Base-by-base conservation (phyloP, 768 basidiomycete species). In the Dacryopinax primogenitus region DNA sequence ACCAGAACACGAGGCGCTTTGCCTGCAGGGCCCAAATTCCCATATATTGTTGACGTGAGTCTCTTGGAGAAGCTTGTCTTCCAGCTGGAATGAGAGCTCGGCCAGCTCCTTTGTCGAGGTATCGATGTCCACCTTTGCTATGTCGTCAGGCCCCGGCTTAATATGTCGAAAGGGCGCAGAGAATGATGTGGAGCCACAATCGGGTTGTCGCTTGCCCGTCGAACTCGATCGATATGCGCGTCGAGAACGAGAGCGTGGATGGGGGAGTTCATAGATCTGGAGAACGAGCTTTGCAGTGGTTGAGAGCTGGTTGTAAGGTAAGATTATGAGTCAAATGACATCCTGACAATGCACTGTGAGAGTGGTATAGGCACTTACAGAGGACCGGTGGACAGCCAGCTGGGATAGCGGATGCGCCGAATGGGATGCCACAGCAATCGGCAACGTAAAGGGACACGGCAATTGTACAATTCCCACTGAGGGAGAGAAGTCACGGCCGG, bases 371-470 rank as follows among this genome's bases (percentile, higher is more conserved):
- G 51, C 11, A 58, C 51, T 58, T 58, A 58, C 51, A 30, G 51
- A 58, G 23, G 51, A 58, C 51, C 51, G 51, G 51, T 58, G 51
- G 51, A 58, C 51, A 58, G 51, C 51, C 51, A 58, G 51, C 51
- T 26, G 51, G 26, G 51, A 21, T 58, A 58, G 51, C 51, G 51
- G 51, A 58, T 58, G 51, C 3, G 51, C 51, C 9, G 51, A 58
- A 30, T 18, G 51, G 32, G 51, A 30, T 13, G 51, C 26, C 51
- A 58, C 51, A 58, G 51, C 51, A 58, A 26, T 58, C 51, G 51
- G 51, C 18, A 58, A 58, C 51, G 51, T 23, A 18, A 58, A 21
- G 18, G 26, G 51, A 30, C 26, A 7, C 51, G 51, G 51, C 51
- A 58, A 23, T 58, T 58, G 51, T 58, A 58, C 26, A 32, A 58